Evolutionary conservation across 2,329 filamentous ascomycete genomes (phyloP).

Genomic region (Fusarium sp.): DNA sequence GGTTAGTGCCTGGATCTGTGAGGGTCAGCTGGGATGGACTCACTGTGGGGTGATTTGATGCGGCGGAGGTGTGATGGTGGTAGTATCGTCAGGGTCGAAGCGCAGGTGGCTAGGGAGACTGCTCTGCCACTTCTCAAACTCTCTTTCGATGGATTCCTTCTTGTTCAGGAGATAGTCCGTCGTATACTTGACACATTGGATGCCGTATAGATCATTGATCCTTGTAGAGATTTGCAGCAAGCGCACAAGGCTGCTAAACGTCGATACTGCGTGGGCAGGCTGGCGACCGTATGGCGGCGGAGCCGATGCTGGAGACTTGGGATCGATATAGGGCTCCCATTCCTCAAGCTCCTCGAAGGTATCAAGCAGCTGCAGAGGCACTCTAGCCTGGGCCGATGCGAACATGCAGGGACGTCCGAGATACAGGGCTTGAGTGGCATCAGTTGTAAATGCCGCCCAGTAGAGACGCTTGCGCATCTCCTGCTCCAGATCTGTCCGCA

Average conservation of each 20-base stretch:
- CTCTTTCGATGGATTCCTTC: constrained; percentile 43
- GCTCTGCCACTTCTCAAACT: constrained; percentile 45
- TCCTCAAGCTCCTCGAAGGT: constrained; percentile 51
- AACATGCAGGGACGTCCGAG: constrained; percentile 50
- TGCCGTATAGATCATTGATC: constrained; percentile 45
- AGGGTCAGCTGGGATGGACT: constrained; percentile 15
- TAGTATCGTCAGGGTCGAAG: constrained; percentile 44
- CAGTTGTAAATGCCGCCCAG: constrained; percentile 51
- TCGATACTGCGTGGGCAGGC: constrained; percentile 46
- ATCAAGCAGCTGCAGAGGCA: constrained; percentile 48
- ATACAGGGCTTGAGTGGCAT: constrained; percentile 50
- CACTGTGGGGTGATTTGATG: constrained; percentile 48
- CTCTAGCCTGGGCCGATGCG: constrained; percentile 48
- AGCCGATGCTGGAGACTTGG: constrained; percentile 42
- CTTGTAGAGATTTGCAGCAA: constrained; percentile 47
- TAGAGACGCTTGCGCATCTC: constrained; percentile 51
- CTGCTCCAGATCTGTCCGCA: constrained; percentile 46
- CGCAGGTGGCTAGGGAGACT: constrained; percentile 43
- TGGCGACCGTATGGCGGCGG: constrained; percentile 44
- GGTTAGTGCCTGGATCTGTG: constrained; percentile 12
- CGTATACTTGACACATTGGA: constrained; percentile 45
- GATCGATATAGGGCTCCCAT: constrained; percentile 50
- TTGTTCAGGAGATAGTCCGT: constrained; percentile 43
- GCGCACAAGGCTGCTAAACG: constrained; percentile 45
- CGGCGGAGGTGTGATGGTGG: constrained; percentile 43